Evolutionary conservation across 495 filamentous ascomycete genomes (phyloP).

Genomic region (Chaetomidium leptoderma): DNA sequence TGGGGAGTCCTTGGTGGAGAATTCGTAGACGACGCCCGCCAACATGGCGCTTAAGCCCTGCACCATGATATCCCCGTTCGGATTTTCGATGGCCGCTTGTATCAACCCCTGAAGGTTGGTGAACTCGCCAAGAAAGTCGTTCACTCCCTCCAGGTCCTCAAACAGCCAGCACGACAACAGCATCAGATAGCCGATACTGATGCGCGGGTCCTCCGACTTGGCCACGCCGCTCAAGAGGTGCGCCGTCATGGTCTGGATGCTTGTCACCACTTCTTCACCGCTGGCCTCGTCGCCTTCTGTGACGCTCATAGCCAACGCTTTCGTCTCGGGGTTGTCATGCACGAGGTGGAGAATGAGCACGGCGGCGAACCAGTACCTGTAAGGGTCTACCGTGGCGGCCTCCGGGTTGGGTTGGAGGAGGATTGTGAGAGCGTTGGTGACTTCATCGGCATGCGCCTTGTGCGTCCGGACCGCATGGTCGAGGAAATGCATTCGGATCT

Average conservation of each 20-base stretch:
- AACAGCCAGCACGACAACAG: slow-evolving; percentile 89
- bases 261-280: slow-evolving; percentile 94
- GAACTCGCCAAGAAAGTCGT: slow-evolving; percentile 93
- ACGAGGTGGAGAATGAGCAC: slow-evolving; percentile 88
- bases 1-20: slow-evolving; percentile 94
- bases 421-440: slow-evolving; percentile 85
- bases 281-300: slow-evolving; percentile 83
- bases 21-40: slow-evolving; percentile 89
- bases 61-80: slow-evolving; percentile 61
- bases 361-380: slow-evolving; percentile 86
- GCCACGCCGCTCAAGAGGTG: slow-evolving; percentile 66
- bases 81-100: slow-evolving; percentile 54
- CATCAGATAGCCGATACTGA: slow-evolving; percentile 85
- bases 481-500: slow-evolving; percentile 80
- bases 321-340: slow-evolving; percentile 74
- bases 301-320: slow-evolving; percentile 72
- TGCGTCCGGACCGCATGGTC: slow-evolving; percentile 86
- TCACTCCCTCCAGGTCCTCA: slow-evolving; percentile 84
- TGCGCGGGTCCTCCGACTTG: slow-evolving; percentile 76
- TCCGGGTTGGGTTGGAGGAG: slow-evolving; percentile 61
- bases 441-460: slow-evolving; percentile 68
- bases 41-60: slow-evolving; percentile 80
- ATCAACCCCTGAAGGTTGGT: slow-evolving; percentile 83
- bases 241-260: slow-evolving; percentile 78
- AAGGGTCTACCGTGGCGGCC: slow-evolving; percentile 67